Base-by-base conservation (phyloP, 306 rosid genomes). In the Pueraria montana region DNA sequence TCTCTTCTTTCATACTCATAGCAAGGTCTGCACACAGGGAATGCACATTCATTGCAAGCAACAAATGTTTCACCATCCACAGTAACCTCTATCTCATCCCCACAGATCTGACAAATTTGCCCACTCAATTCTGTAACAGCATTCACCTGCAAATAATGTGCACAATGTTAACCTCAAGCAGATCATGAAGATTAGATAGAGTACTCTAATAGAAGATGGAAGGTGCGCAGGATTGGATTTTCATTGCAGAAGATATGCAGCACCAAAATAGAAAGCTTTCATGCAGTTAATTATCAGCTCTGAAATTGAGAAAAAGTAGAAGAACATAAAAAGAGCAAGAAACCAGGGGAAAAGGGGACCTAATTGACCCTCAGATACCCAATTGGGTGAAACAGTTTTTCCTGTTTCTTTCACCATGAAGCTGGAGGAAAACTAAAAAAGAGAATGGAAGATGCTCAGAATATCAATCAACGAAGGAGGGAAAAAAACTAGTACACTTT, bases 31-130 rank as follows among this genome's bases (percentile, higher is more conserved):
- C 98, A 94, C 12, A 94, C 94, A 2, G 98, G 98, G 53, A 94
- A 92, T n/a, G 98, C 98, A 83, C 98, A 94, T 87, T 94, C 98
- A 53, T 92, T 91, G 88, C 98, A 94, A 61, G 98, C 98, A 82
- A 92, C 89, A 90, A 94, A 92, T 1, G 94, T 93, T 90, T 94
- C 97, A 13, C 93, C 96, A 78, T 92, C 89, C 23, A 90, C 91
- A 0, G 97, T 90, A 9, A 91, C 36, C 81, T 94, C 98, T 72
- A 94, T 76, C 84, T 91, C 98, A 87, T 94, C 98, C 62, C 94
- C 98, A 78, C 98, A 94, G 89, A 94, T 94, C 94, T 94, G 98
- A 83, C 98, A 94, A 85, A 91, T 90, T 82, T 92, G 97, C 69
- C 94, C 98, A 76, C 96, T 90, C 73, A 90, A 50, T 88, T 92